Evolutionary conservation across 495 filamentous ascomycete species (phyloP).

Genomic region (Penicillium turbatum): DNA sequence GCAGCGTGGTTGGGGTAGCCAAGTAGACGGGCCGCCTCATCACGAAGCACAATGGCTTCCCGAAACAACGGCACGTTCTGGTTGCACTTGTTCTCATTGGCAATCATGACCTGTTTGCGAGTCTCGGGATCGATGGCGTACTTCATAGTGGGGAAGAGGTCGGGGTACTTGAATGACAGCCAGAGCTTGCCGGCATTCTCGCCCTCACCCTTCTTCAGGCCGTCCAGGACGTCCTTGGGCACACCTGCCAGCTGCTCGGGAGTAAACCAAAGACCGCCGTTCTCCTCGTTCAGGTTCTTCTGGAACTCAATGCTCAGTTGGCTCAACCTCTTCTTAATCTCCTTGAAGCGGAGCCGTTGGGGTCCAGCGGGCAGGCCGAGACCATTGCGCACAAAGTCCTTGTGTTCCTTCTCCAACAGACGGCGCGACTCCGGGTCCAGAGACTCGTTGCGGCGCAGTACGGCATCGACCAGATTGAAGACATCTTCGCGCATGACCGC

Average conservation of each 20-base stretch:
- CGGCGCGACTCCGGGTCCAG: constrained; percentile 61
- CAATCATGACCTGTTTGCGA: constrained; percentile 53
- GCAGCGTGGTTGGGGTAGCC: constrained; percentile 91
- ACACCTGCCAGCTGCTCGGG: constrained; percentile 58
- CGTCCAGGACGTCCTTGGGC: constrained; percentile 57
- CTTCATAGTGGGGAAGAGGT: constrained; percentile 62
- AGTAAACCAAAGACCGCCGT: constrained; percentile 63
- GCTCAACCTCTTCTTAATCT: constrained; percentile 66
- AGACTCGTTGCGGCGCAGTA: constrained; percentile 52
- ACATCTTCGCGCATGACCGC: constrained; percentile 65
- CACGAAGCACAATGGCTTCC: constrained; percentile 81
- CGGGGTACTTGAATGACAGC: constrained; percentile 68
- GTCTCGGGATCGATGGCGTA: constrained; percentile 56
- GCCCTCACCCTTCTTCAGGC: constrained; percentile 65
- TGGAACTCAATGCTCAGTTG: constrained; percentile 62
- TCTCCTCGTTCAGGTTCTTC: constrained; percentile 67
- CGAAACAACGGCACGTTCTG: constrained; percentile 81
- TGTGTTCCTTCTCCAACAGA: constrained; percentile 65
- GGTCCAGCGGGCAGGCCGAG: constrained; percentile 58
- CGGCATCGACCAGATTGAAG: constrained; percentile 59
- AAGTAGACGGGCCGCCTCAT: constrained; percentile 86
- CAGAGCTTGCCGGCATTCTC: constrained; percentile 63
- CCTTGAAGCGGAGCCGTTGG: constrained; percentile 62
- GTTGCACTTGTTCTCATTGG: constrained; percentile 79
- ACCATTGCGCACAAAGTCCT: constrained; percentile 61